Evolutionary conservation across 164 flowering plant genomes (phyloP).

Genomic region (Warburgia ugandensis): DNA sequence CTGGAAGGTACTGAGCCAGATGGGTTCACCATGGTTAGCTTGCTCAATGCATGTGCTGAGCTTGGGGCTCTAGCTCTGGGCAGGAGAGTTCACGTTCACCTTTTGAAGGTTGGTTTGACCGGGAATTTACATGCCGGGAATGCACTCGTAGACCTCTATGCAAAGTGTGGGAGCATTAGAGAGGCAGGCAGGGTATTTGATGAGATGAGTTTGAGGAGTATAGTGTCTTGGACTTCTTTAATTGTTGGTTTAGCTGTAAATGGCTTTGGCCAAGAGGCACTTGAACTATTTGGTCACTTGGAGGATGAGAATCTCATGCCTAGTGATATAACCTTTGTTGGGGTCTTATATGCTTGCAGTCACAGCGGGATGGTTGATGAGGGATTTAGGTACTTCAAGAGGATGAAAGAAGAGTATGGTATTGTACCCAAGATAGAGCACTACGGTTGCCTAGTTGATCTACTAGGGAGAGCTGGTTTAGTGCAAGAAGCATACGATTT

Average conservation of each 20-base stretch:
- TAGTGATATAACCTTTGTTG: conserved; percentile 32
- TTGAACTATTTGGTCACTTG: conserved; percentile 19
- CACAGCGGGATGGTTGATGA: conserved; percentile 31
- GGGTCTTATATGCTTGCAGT: conserved; percentile 32
- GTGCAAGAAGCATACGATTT: conserved; percentile 23
- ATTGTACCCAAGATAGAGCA: conserved; percentile 32
- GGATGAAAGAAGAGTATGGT: conserved; percentile 25
- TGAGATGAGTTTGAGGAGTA: conserved; percentile 24
- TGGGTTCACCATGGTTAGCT: conserved; percentile 32
- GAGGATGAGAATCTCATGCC: conserved; percentile 21
- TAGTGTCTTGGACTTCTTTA: conserved; percentile 35
- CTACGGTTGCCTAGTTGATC: conserved; percentile 34
- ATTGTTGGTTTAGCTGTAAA: conserved; percentile 33
- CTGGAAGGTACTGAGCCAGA: conserved; percentile 24
- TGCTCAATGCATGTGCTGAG: conserved; percentile 29
- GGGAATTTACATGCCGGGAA: conserved; percentile 26
- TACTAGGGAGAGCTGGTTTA: conserved; percentile 28
- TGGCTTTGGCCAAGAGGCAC: conserved; percentile 27
- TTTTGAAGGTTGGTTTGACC: conserved; percentile 24
- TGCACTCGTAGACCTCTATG: conserved; percentile 27
- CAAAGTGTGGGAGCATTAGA: conserved; percentile 27
- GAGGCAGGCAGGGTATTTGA: conserved; percentile 21
- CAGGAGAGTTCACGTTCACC: conserved; percentile 25
- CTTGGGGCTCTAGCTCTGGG: conserved; percentile 32
- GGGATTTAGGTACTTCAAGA: conserved; percentile 24